Base-by-base conservation (phyloP, 345 rosid species). In the Murraya paniculata region DNA sequence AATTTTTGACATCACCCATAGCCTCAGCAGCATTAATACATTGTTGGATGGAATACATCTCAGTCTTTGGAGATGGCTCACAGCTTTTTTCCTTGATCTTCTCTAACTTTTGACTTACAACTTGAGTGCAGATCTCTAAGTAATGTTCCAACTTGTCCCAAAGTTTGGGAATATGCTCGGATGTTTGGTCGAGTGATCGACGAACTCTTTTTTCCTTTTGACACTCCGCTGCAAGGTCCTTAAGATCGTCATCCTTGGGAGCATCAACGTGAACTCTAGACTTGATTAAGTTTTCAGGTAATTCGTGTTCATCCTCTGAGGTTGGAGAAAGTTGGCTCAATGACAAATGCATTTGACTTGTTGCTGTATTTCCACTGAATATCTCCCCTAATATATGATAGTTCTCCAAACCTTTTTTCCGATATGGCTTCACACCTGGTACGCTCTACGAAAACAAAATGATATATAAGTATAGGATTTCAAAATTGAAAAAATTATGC, bases 1-100 rank as follows among this genome's bases (percentile, higher is more conserved):
- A 18, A 7, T 14, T 27, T 16, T 70, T 39, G 2, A 70, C 73
- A 33, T 64, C 68, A 3, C 59, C 73, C 59, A 70, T 48, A n/a
- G 73, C 73, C 73, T 70, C 59, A 28, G 19, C 38, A 48, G 57
- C 57, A 53, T 70, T 25, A 28, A 70, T 27, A 70, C 73, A 70
- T 8, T 69, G 33, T 50, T 48, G 59, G 33, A 53, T 70, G 35
- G 73, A 27, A 70, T 48, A 50, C 38, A 45, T 30, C 56, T 70
- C 60, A 16, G 59, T 25, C 21, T 70, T 28, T 1, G 11, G 35
- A 25, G 11, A 24, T 5, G 58, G 4, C 11, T 64, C 31, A 9
- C 41, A 4, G 41, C 19, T 7, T 64, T 64, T 64, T 64, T 31
- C 68, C 6, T 41, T 45, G 16, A 9, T 45, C 31, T 25, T 68